Evolutionary conservation across 345 rosid species (phyloP).

Genomic region (Acer negundo): DNA sequence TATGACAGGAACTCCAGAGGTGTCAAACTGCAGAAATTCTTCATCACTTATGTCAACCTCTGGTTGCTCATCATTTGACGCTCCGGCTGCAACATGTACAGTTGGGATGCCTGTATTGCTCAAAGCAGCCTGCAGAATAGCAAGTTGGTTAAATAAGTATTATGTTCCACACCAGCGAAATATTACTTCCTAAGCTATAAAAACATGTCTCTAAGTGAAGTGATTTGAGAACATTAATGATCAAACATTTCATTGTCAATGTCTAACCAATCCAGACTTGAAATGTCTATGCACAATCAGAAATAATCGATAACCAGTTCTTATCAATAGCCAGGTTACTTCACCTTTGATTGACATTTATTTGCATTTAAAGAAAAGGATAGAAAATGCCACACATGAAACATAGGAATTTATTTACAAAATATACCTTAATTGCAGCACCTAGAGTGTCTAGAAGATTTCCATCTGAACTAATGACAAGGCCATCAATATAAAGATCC

Average conservation of each 20-base stretch:
- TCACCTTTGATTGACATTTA: background rate
- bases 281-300: background rate
- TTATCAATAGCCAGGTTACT: background rate
- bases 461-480: slow-evolving; percentile 86
- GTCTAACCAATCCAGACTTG: background rate
- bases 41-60: slow-evolving; percentile 93
- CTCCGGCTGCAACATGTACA: slow-evolving; percentile 59
- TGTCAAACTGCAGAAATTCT: slow-evolving; percentile 85
- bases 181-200: background rate
- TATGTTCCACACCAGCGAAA: background rate
- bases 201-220: background rate
- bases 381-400: background rate
- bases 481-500: slow-evolving; percentile 90
- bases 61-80: slow-evolving; percentile 72
- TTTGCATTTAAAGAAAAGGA: background rate
- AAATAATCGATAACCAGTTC: background rate
- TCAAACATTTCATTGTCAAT: background rate
- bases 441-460: slow-evolving; percentile 78
- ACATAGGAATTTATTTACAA: background rate
- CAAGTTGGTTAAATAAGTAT: background rate
- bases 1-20: slow-evolving; percentile 70
- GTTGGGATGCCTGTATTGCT: slow-evolving; percentile 89
- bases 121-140: slow-evolving; percentile 75
- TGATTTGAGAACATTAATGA: background rate
- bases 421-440: slow-evolving; percentile 78